Conservation (phyloP, 129 eudicot species). For the Cynara cardunculus region DNA sequence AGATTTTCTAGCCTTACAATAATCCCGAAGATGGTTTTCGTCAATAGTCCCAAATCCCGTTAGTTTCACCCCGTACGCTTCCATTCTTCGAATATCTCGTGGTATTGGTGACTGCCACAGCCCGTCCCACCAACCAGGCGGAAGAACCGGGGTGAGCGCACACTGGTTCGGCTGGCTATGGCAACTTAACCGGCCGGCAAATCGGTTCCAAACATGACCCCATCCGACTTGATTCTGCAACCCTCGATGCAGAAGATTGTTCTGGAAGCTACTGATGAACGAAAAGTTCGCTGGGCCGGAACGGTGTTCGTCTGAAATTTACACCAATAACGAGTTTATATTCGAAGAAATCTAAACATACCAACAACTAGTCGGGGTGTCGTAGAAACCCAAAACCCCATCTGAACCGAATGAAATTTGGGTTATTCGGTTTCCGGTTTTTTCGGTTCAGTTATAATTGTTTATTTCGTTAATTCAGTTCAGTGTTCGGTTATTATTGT, state of each 20-base stretch:
- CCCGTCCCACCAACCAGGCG: conserved; percentile 80
- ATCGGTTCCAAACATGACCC: conserved; percentile 74
- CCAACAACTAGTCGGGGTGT: not conserved
- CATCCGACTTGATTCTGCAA: conserved; percentile 60
- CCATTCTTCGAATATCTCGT: conserved; percentile 63
- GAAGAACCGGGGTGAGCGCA: conserved; percentile 62
- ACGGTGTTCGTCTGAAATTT: conserved; percentile 37
- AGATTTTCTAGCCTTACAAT: conserved; percentile 45
- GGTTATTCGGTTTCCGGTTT: no score
- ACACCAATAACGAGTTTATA: not conserved
- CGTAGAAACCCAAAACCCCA: no score
- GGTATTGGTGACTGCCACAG: conserved; percentile 59
- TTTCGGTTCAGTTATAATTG: no score
- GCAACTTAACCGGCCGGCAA: conserved; percentile 59
- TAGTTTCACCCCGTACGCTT: conserved; percentile 44
- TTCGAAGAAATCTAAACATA: not conserved
- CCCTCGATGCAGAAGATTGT: conserved; percentile 46
- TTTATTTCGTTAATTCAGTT: no score
- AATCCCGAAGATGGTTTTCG: conserved; percentile 36
- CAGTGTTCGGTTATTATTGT: no score
- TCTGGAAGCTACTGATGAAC: conserved; percentile 59
- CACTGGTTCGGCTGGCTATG: conserved; percentile 54
- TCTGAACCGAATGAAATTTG: no score
- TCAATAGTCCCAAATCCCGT: conserved; percentile 47
- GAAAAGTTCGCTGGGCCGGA: conserved; percentile 29